Conservation (phyloP, 2,329 filamentous ascomycete species). For the Grosmannia clavigera region DNA sequence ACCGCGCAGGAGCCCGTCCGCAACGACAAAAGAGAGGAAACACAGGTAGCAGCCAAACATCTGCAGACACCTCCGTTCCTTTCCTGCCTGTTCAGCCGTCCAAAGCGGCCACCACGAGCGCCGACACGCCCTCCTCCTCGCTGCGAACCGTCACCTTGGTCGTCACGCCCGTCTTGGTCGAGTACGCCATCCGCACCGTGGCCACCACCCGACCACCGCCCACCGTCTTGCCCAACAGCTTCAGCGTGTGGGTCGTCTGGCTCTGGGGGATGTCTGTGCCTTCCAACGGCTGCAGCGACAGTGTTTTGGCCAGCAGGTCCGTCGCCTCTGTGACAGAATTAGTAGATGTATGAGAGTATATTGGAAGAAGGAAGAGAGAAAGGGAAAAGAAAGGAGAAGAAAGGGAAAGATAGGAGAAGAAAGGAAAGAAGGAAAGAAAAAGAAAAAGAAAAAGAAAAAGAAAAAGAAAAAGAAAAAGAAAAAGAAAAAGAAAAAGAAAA, state of each 20-base stretch:
- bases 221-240: conserved; percentile 91
- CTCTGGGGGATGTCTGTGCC: conserved; percentile 85
- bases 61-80: neutral
- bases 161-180: conserved; percentile 82
- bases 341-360: neutral
- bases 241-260: conserved; percentile 84
- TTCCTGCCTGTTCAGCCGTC: conserved; percentile 46
- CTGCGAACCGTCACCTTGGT: conserved; percentile 88
- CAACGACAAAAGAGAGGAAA: neutral
- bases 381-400: neutral
- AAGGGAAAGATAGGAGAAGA: neutral
- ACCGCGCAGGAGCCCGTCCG: neutral
- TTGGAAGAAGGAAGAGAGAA: no score
- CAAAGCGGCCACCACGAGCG: conserved; percentile 72
- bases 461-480: neutral
- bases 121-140: conserved; percentile 85
- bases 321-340: conserved; percentile 59
- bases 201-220: conserved; percentile 80
- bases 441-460: neutral
- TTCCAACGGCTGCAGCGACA: conserved; percentile 87
- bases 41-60: neutral
- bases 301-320: conserved; percentile 72
- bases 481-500: neutral
- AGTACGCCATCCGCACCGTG: conserved; percentile 85
- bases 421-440: neutral